Evolutionary conservation across 2,329 filamentous ascomycete genomes (phyloP).

Genomic region (Colletotrichum karsti): DNA sequence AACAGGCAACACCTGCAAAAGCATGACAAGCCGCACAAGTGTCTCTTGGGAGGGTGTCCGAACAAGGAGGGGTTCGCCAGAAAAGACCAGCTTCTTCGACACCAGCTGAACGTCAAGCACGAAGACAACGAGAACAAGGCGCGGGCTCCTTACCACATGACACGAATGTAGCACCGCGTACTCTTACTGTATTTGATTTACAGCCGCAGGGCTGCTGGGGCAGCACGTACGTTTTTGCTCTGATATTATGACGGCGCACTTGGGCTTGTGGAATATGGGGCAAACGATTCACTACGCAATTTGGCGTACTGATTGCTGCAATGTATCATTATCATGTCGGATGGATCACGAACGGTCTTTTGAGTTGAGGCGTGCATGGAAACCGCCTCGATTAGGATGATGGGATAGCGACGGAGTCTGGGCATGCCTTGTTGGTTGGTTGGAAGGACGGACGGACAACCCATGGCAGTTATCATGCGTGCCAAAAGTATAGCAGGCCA

Average conservation of each 20-base stretch:
- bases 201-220: neutral
- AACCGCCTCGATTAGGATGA: neutral
- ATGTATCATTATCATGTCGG: constrained; percentile 32
- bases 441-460: neutral
- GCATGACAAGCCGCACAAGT: constrained; percentile 51
- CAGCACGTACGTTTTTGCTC: neutral
- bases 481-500: neutral
- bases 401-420: neutral
- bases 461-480: neutral
- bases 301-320: constrained; percentile 32
- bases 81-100: constrained; percentile 50
- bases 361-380: neutral
- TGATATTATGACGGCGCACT: neutral
- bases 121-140: neutral
- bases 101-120: constrained; percentile 50
- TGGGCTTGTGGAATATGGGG: neutral
- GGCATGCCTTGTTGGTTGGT: neutral
- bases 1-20: constrained; percentile 52
- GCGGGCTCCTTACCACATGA: neutral
- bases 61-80: constrained; percentile 52
- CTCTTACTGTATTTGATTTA: neutral
- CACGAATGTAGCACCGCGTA: constrained; percentile 7
- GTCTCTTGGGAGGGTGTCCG: constrained; percentile 46
- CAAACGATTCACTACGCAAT: neutral
- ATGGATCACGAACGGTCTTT: constrained; percentile 3